These are phyloP conservation scores for Mortierella sp. DNA, from an alignment of 371 early-diverging fungal species.

Conservation along the genomic window DNA sequence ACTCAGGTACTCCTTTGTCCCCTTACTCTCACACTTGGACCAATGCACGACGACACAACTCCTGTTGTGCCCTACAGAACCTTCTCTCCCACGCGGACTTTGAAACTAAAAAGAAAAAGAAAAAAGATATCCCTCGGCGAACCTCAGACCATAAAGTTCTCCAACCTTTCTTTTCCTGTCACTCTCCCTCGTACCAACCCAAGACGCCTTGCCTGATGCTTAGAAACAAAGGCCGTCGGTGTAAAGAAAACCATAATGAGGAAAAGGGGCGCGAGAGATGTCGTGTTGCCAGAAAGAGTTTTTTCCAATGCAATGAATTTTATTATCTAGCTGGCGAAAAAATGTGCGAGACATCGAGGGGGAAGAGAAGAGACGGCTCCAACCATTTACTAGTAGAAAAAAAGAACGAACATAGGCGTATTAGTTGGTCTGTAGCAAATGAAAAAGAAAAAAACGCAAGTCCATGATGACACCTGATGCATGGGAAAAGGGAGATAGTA, in stretches of 20 bases:
- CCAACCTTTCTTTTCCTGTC: neutral
- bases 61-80: neutral
- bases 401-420: neutral
- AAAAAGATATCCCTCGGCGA: no score
- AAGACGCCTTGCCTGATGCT: neutral
- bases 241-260: neutral
- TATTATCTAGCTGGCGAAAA: conserved; percentile 9
- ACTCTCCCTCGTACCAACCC: no score
- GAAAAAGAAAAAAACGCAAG: neutral
- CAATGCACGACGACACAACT: neutral
- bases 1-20: no score
- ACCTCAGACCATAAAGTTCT: neutral
- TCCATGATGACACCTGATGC: no score
- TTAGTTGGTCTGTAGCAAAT: neutral
- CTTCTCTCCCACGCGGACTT: neutral
- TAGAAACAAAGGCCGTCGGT: neutral
- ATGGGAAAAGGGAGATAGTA: conserved; percentile 9
- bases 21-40: no score
- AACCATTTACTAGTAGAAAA: neutral
- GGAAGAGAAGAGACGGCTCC: neutral
- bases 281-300: conserved; percentile 1
- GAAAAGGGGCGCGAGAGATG: neutral
- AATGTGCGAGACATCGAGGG: conserved; percentile 3
- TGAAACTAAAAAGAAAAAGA: neutral
- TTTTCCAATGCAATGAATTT: conserved; percentile 11